Percentiles rank a stretch among this genome's conserved stretches.
phyloP scores from a whole-genome alignment of 1,139 yeast species.

The Citeromyces hawaiiensis region DNA sequence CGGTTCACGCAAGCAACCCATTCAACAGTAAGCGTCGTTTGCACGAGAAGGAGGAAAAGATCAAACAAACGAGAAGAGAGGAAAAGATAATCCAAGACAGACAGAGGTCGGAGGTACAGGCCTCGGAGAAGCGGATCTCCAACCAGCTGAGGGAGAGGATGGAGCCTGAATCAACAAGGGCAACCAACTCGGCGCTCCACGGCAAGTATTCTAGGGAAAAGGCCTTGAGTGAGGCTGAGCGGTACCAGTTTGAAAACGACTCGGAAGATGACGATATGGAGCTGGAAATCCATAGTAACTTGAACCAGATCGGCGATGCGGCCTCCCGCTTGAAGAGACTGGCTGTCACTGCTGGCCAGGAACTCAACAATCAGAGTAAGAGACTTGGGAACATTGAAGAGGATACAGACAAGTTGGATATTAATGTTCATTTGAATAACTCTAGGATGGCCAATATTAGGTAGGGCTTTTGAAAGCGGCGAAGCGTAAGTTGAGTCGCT shows the following conservation, averaged over 20 bases:
- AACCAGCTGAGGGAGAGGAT: slow-evolving; percentile 6
- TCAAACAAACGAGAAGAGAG: slow-evolving; percentile 7
- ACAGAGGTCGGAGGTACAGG: slow-evolving; percentile 5
- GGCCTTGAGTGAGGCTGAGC: slow-evolving; percentile 30
- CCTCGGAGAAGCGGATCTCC: slow-evolving; percentile 7
- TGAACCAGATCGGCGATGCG: slow-evolving; percentile 36
- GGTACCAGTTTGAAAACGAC: slow-evolving; percentile 33
- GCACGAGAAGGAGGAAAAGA: slow-evolving; percentile 11
- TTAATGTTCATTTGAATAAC: slow-evolving; percentile 2
- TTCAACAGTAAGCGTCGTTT: slow-evolving; percentile 58
- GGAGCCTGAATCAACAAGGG: slow-evolving; percentile 2
- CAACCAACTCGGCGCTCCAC: slow-evolving; percentile 14
- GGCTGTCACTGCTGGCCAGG: slow-evolving; percentile 33
- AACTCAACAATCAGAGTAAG: slow-evolving; percentile 35
- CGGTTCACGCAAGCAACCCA: slow-evolving; percentile 75
- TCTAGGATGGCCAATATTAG: slow-evolving; percentile 1
- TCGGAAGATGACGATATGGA: slow-evolving; percentile 35
- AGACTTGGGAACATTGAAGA: slow-evolving; percentile 1
- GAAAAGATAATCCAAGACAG: slow-evolving; percentile 13
- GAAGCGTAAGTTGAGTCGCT: too few relatives aligned
- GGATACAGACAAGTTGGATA: slow-evolving; percentile 2
- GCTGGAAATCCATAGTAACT: slow-evolving; percentile 37
- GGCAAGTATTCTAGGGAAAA: slow-evolving; percentile 37
- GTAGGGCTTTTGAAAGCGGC: not conserved
- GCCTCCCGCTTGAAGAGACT: slow-evolving; percentile 28